Base-by-base conservation (phyloP, 78 protist genomes). In the Polysphondylium violaceum region DNA sequence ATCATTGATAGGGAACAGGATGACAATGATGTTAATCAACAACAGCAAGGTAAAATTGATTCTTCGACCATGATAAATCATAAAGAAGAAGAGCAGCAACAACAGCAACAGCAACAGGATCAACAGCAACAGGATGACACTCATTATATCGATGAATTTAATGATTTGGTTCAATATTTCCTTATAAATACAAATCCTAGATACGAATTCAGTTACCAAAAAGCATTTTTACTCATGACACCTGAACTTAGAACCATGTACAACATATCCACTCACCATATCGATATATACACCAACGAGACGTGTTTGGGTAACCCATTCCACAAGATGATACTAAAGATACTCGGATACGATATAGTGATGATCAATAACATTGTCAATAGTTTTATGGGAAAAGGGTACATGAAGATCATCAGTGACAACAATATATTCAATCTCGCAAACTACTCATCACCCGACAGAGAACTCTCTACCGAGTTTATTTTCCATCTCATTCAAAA, bases 291-390 rank as follows among this genome's bases (percentile, higher is more conserved):
- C 43, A 71, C 72, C 29, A 79, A 79, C 27, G 51, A 50, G 19
- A 56, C 74, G 12, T 79, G 89, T 55, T 67, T 79, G n/a, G 89
- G 89, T 27, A 64, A 64, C 17, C 33, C 17, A n/a, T 79, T 51
- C 38, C 89, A 79, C 29, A 36, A 35, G 23, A 27, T 59, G 7
- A 56, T 79, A 12, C 11, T 79, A 7, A 29, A n/a, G 14, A 38
- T 79, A 27, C 19, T 79, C 17, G 89, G 89, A 0, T 79, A 79
- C 17, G 89, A 79, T 44, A 55, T 68, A 16, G 74, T 79, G 11
- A 53, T 79, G 31, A 79, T 79, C 3, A 79, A 79, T 31, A 79
- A 79, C 17, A 6, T 79, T 23, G 89, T 79, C 3, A 53, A 79
- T 67, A 41, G 89, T 8, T 79, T 79, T 53, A 27, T 40, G 21